Percentiles rank a stretch among this genome's conserved stretches.
These are phyloP conservation scores for Flaveria ramosissima DNA, from an alignment of 129 eudicot genomes.

Conservation along the genomic window DNA sequence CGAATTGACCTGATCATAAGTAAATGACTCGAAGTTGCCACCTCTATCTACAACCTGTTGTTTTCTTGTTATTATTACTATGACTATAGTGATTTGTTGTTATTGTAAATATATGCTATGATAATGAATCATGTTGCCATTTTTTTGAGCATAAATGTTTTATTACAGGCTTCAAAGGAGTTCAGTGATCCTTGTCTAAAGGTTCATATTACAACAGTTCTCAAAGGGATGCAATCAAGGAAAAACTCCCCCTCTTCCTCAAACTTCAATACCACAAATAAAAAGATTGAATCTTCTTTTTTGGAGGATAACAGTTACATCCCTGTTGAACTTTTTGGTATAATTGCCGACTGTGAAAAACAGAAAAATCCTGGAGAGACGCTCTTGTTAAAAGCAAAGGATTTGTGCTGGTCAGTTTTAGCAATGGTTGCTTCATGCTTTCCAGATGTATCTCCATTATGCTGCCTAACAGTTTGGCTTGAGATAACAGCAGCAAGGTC, in stretches of 20 bases:
- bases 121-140: slow-evolving; percentile 17
- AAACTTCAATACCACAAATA: slow-evolving; percentile 45
- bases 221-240: slow-evolving; percentile 76
- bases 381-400: slow-evolving; percentile 85
- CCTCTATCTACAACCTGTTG: slow-evolving; percentile 18
- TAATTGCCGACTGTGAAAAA: slow-evolving; percentile 87
- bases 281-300: slow-evolving; percentile 42
- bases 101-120: slow-evolving; percentile 16
- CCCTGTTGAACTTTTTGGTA: slow-evolving; percentile 82
- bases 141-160: slow-evolving; percentile 16
- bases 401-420: slow-evolving; percentile 89
- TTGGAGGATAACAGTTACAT: slow-evolving; percentile 50
- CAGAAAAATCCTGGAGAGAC: slow-evolving; percentile 81
- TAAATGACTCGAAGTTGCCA: neutral
- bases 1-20: neutral
- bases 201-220: slow-evolving; percentile 77
- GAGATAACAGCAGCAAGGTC: slow-evolving; percentile 98
- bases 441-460: slow-evolving; percentile 82
- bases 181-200: slow-evolving; percentile 77
- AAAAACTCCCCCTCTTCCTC: slow-evolving; percentile 45
- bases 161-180: slow-evolving; percentile 80
- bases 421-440: slow-evolving; percentile 94
- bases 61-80: neutral
- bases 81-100: slow-evolving; percentile 19
- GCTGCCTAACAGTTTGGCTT: slow-evolving; percentile 92